phyloP scores from a whole-genome alignment of 148 eudicot genomes.

The Bassia scoparia region DNA sequence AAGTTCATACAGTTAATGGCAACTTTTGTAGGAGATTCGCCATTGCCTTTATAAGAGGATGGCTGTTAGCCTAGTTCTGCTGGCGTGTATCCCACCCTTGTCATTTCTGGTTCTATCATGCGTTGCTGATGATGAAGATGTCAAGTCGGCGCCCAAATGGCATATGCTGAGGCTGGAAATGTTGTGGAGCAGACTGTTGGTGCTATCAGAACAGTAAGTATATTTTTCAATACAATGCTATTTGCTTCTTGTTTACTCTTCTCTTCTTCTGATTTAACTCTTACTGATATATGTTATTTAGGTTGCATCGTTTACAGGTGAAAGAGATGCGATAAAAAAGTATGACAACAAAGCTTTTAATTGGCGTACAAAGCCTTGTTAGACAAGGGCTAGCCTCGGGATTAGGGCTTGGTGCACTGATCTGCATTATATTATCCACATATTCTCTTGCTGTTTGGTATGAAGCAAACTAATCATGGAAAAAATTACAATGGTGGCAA shows the following conservation, averaged over 20 bases:
- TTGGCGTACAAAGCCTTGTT: slow-evolving; percentile 53
- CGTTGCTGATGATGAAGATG: slow-evolving; percentile 56
- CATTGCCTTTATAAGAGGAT: slow-evolving; percentile 66
- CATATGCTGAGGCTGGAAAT: slow-evolving; percentile 76
- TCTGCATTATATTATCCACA: slow-evolving; percentile 37
- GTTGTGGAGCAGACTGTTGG: slow-evolving; percentile 78
- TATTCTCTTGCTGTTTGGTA: slow-evolving; percentile 76
- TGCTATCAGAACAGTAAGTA: slow-evolving; percentile 72
- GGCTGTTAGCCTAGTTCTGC: slow-evolving; percentile 72
- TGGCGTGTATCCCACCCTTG: slow-evolving; percentile 59
- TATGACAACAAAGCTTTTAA: slow-evolving; percentile 44
- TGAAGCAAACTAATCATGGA: slow-evolving; percentile 53
- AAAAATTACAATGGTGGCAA: slow-evolving; percentile 63
- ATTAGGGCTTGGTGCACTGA: slow-evolving; percentile 48
- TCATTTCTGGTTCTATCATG: slow-evolving; percentile 48
- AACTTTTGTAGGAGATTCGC: slow-evolving; percentile 62
- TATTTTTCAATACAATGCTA: neutral
- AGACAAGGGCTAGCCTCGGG: slow-evolving; percentile 80
- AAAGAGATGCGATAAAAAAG: slow-evolving; percentile 50
- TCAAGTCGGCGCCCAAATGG: slow-evolving; percentile 57
- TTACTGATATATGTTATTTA: slow-evolving; percentile 11
- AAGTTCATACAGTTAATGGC: slow-evolving; percentile 66
- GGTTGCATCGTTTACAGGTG: slow-evolving; percentile 90
- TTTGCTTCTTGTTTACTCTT: neutral
- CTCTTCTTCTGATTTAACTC: neutral